Evolutionary conservation across 768 basidiomycete genomes (phyloP).

Genomic region (Saitozyma podzolica): DNA sequence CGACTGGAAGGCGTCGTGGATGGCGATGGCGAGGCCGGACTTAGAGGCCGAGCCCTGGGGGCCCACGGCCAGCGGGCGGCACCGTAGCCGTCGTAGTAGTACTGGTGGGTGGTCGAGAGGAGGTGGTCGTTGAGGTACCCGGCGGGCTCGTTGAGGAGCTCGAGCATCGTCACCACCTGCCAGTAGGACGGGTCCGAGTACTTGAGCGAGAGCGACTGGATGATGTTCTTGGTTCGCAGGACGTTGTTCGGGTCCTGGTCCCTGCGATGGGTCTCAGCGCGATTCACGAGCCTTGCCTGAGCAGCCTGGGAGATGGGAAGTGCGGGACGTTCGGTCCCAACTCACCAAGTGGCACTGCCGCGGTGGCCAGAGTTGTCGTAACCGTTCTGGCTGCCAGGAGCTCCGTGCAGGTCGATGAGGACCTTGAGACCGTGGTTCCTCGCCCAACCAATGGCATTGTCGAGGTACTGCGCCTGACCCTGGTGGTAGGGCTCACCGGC

Average conservation of each 20-base stretch:
- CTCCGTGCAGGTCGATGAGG: constrained; percentile 50
- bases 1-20: constrained; percentile 50
- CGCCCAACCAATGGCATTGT: constrained; percentile 50
- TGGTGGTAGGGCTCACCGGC: constrained; percentile 50
- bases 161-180: constrained; percentile 49
- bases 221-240: constrained; percentile 39
- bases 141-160: constrained; percentile 51
- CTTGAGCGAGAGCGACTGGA: constrained; percentile 36
- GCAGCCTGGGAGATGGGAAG: no score
- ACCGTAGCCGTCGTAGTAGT: constrained; percentile 49
- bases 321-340: background rate
- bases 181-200: constrained; percentile 47
- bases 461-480: constrained; percentile 48
- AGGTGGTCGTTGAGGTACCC: constrained; percentile 36
- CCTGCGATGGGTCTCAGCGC: constrained; percentile 12
- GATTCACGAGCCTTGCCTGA: background rate
- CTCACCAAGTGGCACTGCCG: constrained; percentile 41
- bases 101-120: constrained; percentile 37
- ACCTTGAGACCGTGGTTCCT: constrained; percentile 47
- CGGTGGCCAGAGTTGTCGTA: constrained; percentile 48
- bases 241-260: constrained; percentile 34
- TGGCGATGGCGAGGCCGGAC: constrained; percentile 36
- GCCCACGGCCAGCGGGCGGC: constrained; percentile 47
- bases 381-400: constrained; percentile 50
- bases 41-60: constrained; percentile 28